phyloP scores from a whole-genome alignment of 2,329 filamentous ascomycete species.

The Pseudocercospora eumusae region DNA sequence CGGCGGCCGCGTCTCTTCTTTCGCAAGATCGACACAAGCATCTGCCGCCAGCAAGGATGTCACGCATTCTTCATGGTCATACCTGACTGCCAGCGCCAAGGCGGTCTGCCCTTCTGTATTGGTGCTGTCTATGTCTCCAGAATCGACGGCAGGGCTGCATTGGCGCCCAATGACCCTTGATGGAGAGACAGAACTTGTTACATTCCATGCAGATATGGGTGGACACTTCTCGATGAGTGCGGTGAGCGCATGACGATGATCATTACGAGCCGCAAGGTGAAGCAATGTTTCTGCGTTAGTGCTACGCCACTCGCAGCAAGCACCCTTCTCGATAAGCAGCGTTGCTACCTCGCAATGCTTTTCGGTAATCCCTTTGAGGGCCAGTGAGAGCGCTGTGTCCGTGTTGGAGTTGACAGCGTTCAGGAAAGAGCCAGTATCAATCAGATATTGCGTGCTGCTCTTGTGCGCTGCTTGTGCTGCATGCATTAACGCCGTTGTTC shows the following conservation, averaged over 20 bases:
- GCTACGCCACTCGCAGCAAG: neutral
- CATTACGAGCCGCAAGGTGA: neutral
- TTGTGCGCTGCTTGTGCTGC: neutral
- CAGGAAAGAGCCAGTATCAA: neutral
- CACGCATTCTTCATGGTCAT: neutral
- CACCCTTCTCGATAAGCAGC: neutral
- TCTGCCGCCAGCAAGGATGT: neutral
- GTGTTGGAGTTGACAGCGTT: neutral
- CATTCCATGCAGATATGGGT: neutral
- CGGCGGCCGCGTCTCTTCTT: neutral
- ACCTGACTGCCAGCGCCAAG: neutral
- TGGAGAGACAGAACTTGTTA: neutral
- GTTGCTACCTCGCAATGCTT: neutral
- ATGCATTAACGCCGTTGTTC: neutral
- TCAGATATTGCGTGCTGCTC: neutral
- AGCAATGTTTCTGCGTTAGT: neutral
- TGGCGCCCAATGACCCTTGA: neutral
- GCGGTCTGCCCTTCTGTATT: neutral
- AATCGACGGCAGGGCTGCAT: neutral
- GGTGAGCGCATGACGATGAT: neutral
- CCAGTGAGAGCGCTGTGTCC: neutral
- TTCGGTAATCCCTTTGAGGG: neutral
- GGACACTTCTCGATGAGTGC: neutral
- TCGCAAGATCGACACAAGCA: neutral
- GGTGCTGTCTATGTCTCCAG: neutral